These are phyloP conservation scores for Penicillium tannophilum DNA, from an alignment of 495 filamentous ascomycete species.

Conservation along the genomic window DNA sequence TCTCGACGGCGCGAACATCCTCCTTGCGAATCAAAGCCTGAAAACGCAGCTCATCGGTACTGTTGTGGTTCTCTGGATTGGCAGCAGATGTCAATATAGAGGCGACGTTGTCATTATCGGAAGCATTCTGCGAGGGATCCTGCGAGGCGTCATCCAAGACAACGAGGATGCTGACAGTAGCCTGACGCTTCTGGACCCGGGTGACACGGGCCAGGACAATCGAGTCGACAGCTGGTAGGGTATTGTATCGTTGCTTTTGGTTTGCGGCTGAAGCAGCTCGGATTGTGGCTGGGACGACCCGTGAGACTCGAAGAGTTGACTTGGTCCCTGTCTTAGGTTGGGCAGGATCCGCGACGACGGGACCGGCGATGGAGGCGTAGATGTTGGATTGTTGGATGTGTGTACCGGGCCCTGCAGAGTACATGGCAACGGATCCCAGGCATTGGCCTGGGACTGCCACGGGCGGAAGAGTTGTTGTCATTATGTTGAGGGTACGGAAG, in stretches of 20 bases:
- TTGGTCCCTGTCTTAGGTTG: constrained; percentile 55
- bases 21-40: constrained; percentile 66
- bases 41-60: constrained; percentile 52
- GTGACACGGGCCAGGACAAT: constrained; percentile 82
- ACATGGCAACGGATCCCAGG: constrained; percentile 66
- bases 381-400: constrained; percentile 72
- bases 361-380: constrained; percentile 71
- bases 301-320: constrained; percentile 56
- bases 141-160: constrained; percentile 59
- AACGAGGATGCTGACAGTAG: constrained; percentile 77
- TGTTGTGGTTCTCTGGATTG: constrained; percentile 49
- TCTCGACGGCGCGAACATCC: constrained; percentile 93
- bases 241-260: constrained; percentile 53
- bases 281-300: constrained; percentile 20
- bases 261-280: constrained; percentile 20
- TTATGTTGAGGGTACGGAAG: constrained; percentile 18
- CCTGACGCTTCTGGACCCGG: constrained; percentile 80
- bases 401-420: constrained; percentile 75
- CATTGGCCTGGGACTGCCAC: constrained; percentile 70
- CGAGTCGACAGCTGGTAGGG: constrained; percentile 78
- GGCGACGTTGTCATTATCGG: constrained; percentile 54
- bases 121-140: constrained; percentile 36
- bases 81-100: constrained; percentile 46
- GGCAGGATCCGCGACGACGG: constrained; percentile 53
- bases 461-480: constrained; percentile 36